Evolutionary conservation across 768 basidiomycete genomes (phyloP).

Genomic region (Boletus rubroflammeus): DNA sequence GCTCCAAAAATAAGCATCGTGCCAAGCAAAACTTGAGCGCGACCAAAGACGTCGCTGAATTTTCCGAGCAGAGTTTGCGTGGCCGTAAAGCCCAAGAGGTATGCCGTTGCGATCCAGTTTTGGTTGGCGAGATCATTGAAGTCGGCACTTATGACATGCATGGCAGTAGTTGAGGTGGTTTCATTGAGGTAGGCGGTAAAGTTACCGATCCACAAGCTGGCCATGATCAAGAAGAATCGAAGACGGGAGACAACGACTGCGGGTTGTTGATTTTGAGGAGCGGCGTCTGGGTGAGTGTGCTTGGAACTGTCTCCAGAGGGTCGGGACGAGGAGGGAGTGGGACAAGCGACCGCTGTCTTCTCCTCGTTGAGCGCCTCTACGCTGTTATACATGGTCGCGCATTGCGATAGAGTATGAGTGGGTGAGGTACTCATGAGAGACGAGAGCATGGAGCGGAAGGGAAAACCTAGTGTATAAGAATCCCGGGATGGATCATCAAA

Average conservation of each 20-base stretch:
- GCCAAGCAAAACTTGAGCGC: slow-evolving; percentile 32
- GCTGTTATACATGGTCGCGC: slow-evolving; percentile 30
- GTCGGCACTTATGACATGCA: slow-evolving; percentile 33
- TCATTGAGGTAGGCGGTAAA: slow-evolving; percentile 36
- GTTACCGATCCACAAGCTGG: slow-evolving; percentile 33
- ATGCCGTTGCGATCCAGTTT: slow-evolving; percentile 35
- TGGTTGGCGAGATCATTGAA: slow-evolving; percentile 31
- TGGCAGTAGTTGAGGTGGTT: slow-evolving; percentile 34
- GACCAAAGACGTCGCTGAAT: slow-evolving; percentile 36
- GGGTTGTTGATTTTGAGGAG: slow-evolving; percentile 17
- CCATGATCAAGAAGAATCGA: slow-evolving; percentile 34
- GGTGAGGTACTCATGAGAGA: slow-evolving; percentile 28
- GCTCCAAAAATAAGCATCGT: slow-evolving; percentile 35
- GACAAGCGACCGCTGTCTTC: slow-evolving; percentile 15
- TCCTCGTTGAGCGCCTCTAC: slow-evolving; percentile 24
- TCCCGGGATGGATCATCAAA: slow-evolving; percentile 12
- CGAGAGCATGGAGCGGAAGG: slow-evolving; percentile 1
- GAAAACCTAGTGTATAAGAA: slow-evolving; percentile 16
- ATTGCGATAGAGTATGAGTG: slow-evolving; percentile 30
- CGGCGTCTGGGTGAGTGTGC: not conserved
- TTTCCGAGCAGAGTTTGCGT: slow-evolving; percentile 34
- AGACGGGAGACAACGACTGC: slow-evolving; percentile 27
- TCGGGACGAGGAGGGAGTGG: not conserved
- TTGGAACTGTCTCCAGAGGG: slow-evolving; percentile 2
- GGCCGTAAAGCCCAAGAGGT: slow-evolving; percentile 36